phyloP scores from a whole-genome alignment of 2,329 filamentous ascomycete species.

The Penicillium sp. region DNA sequence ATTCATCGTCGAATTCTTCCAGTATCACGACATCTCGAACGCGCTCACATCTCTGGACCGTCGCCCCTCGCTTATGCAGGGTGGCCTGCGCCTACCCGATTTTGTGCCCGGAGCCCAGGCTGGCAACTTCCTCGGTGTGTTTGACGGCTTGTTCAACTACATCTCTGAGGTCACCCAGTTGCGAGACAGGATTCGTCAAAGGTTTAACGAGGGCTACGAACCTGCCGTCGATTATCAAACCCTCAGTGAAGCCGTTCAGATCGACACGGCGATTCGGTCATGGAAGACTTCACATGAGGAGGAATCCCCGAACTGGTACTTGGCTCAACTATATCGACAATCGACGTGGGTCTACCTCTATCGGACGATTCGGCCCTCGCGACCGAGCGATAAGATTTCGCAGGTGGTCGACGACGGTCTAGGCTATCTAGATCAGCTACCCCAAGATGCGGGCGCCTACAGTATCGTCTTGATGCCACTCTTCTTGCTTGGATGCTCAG shows the following conservation, averaged over 20 bases:
- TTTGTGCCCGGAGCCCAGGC: slow-evolving; percentile 63
- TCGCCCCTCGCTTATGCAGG: slow-evolving; percentile 59
- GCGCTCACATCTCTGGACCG: slow-evolving; percentile 63
- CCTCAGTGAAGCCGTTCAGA: slow-evolving; percentile 73
- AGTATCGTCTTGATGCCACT: slow-evolving; percentile 66
- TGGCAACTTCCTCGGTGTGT: slow-evolving; percentile 74
- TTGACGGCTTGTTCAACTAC: slow-evolving; percentile 79
- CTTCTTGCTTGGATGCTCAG: slow-evolving; percentile 66
- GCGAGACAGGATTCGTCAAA: slow-evolving; percentile 73
- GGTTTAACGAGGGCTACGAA: slow-evolving; percentile 67
- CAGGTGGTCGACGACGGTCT: slow-evolving; percentile 65
- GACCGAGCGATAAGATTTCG: slow-evolving; percentile 61
- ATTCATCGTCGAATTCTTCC: slow-evolving; percentile 77
- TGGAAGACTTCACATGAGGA: slow-evolving; percentile 70
- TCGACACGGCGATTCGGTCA: slow-evolving; percentile 73
- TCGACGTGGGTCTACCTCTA: slow-evolving; percentile 69
- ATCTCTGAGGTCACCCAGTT: slow-evolving; percentile 80
- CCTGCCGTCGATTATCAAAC: slow-evolving; percentile 76
- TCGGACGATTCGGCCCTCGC: slow-evolving; percentile 64
- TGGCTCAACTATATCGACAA: slow-evolving; percentile 66
- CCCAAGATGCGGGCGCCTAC: slow-evolving; percentile 61
- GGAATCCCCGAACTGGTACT: slow-evolving; percentile 60
- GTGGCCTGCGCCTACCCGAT: slow-evolving; percentile 59
- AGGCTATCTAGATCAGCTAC: slow-evolving; percentile 60
- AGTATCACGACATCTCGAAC: slow-evolving; percentile 74